These are phyloP conservation scores for Yamadazyma philogaea DNA, from an alignment of 805 yeast genomes.

Conservation along the genomic window DNA sequence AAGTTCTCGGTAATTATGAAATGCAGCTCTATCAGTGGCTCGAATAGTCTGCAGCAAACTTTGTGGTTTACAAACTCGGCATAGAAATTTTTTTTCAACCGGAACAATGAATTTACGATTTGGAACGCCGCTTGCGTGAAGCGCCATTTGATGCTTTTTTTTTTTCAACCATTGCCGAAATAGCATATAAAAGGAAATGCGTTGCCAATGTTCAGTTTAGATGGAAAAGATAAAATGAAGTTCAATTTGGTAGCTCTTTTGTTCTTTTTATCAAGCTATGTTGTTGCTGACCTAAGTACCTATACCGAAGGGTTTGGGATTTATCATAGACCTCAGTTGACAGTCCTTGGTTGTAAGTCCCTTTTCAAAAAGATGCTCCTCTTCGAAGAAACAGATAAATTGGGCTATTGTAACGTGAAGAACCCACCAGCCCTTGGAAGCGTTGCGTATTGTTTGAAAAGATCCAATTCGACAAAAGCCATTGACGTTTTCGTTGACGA, in stretches of 20 bases:
- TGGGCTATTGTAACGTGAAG: conserved; percentile 31
- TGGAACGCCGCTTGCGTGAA: no score
- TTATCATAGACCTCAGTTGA: conserved; percentile 23
- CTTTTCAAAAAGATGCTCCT: conserved; percentile 23
- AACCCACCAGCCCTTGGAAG: conserved; percentile 40
- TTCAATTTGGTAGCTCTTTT: background rate
- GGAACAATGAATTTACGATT: no score
- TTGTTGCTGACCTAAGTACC: background rate
- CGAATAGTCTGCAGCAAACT: background rate
- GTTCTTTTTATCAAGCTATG: background rate
- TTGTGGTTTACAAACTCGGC: background rate
- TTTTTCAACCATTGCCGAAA: background rate
- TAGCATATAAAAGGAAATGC: background rate
- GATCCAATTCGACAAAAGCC: conserved; percentile 17
- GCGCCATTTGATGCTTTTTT: background rate
- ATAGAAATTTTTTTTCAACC: no score
- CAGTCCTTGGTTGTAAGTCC: conserved; percentile 25
- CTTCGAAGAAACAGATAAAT: conserved; percentile 23
- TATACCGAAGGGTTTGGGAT: conserved; percentile 19
- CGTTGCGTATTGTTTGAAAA: conserved; percentile 32
- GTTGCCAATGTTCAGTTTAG: background rate
- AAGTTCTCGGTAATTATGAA: background rate
- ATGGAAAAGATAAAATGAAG: conserved; percentile 2
- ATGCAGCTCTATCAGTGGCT: conserved; percentile 2
- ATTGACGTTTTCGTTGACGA: conserved; percentile 21